phyloP scores from a whole-genome alignment of 768 basidiomycete species.

The Psilocybe subaeruginosa region DNA sequence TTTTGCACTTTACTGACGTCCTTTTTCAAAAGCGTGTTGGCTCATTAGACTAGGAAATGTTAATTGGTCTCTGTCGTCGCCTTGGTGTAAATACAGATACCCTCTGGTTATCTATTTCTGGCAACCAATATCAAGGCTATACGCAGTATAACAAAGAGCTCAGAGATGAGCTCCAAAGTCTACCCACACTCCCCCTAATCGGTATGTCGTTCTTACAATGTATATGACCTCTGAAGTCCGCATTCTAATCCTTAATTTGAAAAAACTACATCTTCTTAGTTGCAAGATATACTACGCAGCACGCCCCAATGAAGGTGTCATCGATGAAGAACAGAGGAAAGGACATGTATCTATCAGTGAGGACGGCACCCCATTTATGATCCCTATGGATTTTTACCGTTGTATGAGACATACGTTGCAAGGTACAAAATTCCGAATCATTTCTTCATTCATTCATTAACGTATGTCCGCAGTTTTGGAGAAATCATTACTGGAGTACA shows the following conservation, averaged over 20 bases:
- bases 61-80: background rate
- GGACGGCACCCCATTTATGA: too few relatives aligned
- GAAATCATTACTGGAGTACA: background rate
- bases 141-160: background rate
- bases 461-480: background rate
- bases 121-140: background rate
- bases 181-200: constrained; percentile 37
- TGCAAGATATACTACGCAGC: background rate
- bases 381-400: too few relatives aligned
- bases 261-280: background rate
- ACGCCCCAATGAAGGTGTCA: too few relatives aligned
- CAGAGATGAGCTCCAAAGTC: constrained; percentile 13
- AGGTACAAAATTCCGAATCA: background rate
- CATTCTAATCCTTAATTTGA: too few relatives aligned
- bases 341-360: too few relatives aligned
- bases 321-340: too few relatives aligned
- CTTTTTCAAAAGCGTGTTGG: constrained; percentile 5
- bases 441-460: background rate
- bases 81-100: background rate
- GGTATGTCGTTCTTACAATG: constrained; percentile 20
- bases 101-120: background rate
- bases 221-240: background rate
- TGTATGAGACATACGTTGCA: too few relatives aligned
- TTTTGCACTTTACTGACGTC: too few relatives aligned
- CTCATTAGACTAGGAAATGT: background rate